Base-by-base conservation (phyloP, 441 rosid genomes). In the Adansonia gregorii region DNA sequence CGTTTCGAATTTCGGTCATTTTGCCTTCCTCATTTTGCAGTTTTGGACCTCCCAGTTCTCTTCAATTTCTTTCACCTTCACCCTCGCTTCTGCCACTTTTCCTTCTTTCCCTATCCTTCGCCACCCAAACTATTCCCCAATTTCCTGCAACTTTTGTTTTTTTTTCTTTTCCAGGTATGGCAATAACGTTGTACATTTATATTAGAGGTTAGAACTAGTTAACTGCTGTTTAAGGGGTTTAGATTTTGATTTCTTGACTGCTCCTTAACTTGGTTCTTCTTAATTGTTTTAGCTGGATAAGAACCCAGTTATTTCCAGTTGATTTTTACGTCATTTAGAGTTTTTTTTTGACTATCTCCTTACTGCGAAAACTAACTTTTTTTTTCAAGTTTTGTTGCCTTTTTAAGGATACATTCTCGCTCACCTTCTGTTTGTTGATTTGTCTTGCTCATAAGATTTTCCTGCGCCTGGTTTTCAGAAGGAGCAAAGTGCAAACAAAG, bases 391-490 rank as follows among this genome's bases (percentile, higher is more conserved):
- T 24, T 52, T 15, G 22, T 31, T 8, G 19, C 39, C 11, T 22
- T 1, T 51, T 15, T 14, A 24, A 14, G 19, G 22, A 69, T 24
- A 27, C 59, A 48, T 2, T 71, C 31, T 9, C 17, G 48, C 15
- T 6, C 74, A 71, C 46, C 46, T 51, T 71, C 14, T 52, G 48
- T 70, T 70, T 8, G 60, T 51, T 70, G 74, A 51, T 70, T 51
- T 51, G 74, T 31, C 60, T 71, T 10, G 31, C 27, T 8, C 60
- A 70, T 24, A 27, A 15, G 54, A n/a, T 55, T 52, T 4, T 69
- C 41, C 14, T 48, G 14, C 22, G 58, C 58, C 49, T 27, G 45
- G 24, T 14, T 49, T 49, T 70, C 12, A 51, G 45, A 11, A 14
- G 22, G 20, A 69, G 43, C 4, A 68, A 14, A 68, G 73, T 6